Conservation (phyloP, 1,139 yeast genomes). For the Protomyces macrosporus region DNA sequence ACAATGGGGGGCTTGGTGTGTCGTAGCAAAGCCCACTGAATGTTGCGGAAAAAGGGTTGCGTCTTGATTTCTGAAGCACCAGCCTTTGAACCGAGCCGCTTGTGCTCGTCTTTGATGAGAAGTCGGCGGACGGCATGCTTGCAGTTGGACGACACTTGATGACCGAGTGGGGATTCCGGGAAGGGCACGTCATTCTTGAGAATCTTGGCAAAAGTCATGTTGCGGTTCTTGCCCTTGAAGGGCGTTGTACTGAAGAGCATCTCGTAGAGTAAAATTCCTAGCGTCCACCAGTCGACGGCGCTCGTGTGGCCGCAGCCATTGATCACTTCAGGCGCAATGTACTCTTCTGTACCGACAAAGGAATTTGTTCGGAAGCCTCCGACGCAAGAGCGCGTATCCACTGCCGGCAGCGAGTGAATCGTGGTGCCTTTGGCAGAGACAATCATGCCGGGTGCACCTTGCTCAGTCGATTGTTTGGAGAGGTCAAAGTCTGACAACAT, state of each 20-base stretch:
- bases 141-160: slow-evolving; percentile 65
- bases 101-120: slow-evolving; percentile 78
- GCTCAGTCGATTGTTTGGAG: slow-evolving; percentile 77
- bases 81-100: slow-evolving; percentile 79
- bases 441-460: slow-evolving; percentile 46
- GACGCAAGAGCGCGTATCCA: slow-evolving; percentile 90
- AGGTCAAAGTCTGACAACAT: slow-evolving; percentile 96
- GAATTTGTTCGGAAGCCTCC: slow-evolving; percentile 95
- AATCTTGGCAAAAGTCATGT: slow-evolving; percentile 81
- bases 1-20: slow-evolving; percentile 93
- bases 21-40: slow-evolving; percentile 91
- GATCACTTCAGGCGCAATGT: slow-evolving; percentile 96
- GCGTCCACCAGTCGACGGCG: slow-evolving; percentile 99
- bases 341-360: slow-evolving; percentile 96
- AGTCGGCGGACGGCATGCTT: slow-evolving; percentile 73
- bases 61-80: slow-evolving; percentile 93
- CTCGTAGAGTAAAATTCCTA: slow-evolving; percentile 85
- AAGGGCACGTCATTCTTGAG: slow-evolving; percentile 78
- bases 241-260: slow-evolving; percentile 96
- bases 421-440: slow-evolving; percentile 37
- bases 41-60: slow-evolving; percentile 82
- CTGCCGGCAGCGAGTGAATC: slow-evolving; percentile 40
- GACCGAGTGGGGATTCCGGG: slow-evolving; percentile 44
- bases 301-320: slow-evolving; percentile 95
- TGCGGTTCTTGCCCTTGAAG: slow-evolving; percentile 83